These are phyloP conservation scores for Chlamydomonas sphaeroides DNA, from an alignment of 139 green algal genomes.

Conservation along the genomic window DNA sequence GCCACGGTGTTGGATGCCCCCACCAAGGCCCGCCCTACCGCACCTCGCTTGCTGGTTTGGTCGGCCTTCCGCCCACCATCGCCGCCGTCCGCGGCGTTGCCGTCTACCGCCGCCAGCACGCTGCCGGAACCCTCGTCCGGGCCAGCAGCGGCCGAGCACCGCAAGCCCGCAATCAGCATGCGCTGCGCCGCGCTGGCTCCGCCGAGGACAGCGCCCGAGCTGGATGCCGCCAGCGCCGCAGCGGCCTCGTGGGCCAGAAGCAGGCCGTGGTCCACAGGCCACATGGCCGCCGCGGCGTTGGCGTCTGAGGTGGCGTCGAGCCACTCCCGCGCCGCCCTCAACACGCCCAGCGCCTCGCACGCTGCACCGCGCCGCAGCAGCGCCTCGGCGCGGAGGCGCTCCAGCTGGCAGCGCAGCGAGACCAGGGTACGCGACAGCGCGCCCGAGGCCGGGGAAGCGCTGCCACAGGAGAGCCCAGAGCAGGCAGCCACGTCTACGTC, in stretches of 20 bases:
- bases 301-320: not conserved
- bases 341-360: not conserved
- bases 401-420: not conserved
- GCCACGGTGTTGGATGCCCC: too few relatives aligned
- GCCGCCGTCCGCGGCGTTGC: not conserved
- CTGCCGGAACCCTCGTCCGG: too few relatives aligned
- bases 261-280: constrained; percentile 24
- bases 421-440: not conserved
- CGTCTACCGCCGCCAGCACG: too few relatives aligned
- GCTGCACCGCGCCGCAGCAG: not conserved
- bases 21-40: too few relatives aligned
- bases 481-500: too few relatives aligned
- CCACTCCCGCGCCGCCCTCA: not conserved
- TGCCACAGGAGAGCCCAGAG: too few relatives aligned
- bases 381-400: not conserved
- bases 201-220: too few relatives aligned
- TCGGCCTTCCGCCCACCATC: not conserved
- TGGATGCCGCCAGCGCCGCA: too few relatives aligned
- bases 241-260: constrained; percentile 2
- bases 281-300: not conserved
- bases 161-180: not conserved
- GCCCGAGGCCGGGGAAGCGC: too few relatives aligned
- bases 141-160: not conserved
- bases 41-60: constrained; percentile 15
- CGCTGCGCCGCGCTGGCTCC: not conserved